Conservation (phyloP, 2,329 filamentous ascomycete species). For the Pezicula rhizophila region DNA sequence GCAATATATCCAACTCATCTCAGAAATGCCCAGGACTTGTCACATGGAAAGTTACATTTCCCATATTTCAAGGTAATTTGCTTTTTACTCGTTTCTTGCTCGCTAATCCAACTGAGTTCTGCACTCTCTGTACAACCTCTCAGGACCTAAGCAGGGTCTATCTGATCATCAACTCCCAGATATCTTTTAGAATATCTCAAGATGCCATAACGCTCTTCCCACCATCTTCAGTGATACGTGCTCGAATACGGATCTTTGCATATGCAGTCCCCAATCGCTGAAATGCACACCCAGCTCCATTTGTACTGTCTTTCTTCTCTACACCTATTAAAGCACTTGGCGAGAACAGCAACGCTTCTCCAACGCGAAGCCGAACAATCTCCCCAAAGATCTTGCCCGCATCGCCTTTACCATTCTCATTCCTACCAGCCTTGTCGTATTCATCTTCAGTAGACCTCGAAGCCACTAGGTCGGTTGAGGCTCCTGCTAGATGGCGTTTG, state of each 20-base stretch:
- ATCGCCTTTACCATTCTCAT: slow-evolving; percentile 11
- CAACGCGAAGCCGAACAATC: slow-evolving; percentile 42
- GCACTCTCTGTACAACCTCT: no score
- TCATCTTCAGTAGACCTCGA: slow-evolving; percentile 10
- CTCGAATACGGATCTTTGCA: slow-evolving; percentile 33
- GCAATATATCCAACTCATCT: no score
- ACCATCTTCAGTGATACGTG: slow-evolving; percentile 37
- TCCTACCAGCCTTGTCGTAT: slow-evolving; percentile 20
- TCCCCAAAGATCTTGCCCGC: slow-evolving; percentile 31
- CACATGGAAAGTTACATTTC: no score
- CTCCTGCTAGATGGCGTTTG: slow-evolving; percentile 40
- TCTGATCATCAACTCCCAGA: no score
- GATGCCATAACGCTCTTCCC: slow-evolving; percentile 32
- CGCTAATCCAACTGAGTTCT: no score
- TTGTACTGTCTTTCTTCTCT: slow-evolving; percentile 3
- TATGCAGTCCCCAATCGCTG: slow-evolving; percentile 25
- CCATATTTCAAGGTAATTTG: no score
- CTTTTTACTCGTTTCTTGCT: no score
- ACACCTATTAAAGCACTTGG: slow-evolving; percentile 35
- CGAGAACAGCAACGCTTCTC: slow-evolving; percentile 43
- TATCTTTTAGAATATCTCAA: background rate
- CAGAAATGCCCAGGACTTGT: no score
- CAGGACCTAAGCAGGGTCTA: no score
- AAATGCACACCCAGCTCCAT: slow-evolving; percentile 1
- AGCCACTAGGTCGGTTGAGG: slow-evolving; percentile 18